Percentiles rank a stretch among this genome's conserved stretches.
phyloP scores from a whole-genome alignment of 202 grass and related monocot species.

The Brachypodium distachyon region DNA sequence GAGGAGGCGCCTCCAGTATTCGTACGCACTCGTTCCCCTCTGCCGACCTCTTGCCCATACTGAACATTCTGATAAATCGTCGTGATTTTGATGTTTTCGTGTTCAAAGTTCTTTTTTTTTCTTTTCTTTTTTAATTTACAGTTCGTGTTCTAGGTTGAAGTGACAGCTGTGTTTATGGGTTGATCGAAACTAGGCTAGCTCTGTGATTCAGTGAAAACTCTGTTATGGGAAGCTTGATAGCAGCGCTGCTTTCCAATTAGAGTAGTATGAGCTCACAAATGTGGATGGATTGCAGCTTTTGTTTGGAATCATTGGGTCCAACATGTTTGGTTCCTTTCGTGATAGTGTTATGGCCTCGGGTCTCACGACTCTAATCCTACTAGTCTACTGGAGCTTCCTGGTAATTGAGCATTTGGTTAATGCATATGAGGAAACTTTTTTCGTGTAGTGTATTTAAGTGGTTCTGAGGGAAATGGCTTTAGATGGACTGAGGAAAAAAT shows the following conservation, averaged over 20 bases:
- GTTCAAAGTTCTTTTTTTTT: background rate
- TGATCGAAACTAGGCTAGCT: background rate
- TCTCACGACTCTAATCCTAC: background rate
- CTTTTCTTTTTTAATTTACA: no score
- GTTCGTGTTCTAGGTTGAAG: background rate
- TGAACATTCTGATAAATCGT: background rate
- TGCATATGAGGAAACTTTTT: background rate
- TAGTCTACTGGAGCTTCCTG: background rate
- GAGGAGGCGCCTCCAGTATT: slow-evolving; percentile 97
- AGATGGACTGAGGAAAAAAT: background rate
- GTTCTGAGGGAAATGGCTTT: background rate
- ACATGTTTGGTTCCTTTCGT: background rate
- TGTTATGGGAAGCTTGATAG: background rate
- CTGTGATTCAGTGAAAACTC: background rate
- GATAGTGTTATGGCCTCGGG: background rate
- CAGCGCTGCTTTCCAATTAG: background rate
- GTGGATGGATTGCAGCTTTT: background rate
- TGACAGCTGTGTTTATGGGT: background rate
- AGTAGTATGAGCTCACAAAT: background rate
- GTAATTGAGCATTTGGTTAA: slow-evolving; percentile 1
- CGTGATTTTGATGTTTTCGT: background rate
- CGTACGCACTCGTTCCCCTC: slow-evolving; percentile 34
- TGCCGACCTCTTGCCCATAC: background rate
- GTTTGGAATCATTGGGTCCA: background rate
- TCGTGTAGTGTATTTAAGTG: background rate